A percentile compares a stretch with the other conserved stretches of the same genome.
These are phyloP conservation scores for Xylaria bambusicola DNA, from an alignment of 495 filamentous ascomycete species.

Conservation along the genomic window DNA sequence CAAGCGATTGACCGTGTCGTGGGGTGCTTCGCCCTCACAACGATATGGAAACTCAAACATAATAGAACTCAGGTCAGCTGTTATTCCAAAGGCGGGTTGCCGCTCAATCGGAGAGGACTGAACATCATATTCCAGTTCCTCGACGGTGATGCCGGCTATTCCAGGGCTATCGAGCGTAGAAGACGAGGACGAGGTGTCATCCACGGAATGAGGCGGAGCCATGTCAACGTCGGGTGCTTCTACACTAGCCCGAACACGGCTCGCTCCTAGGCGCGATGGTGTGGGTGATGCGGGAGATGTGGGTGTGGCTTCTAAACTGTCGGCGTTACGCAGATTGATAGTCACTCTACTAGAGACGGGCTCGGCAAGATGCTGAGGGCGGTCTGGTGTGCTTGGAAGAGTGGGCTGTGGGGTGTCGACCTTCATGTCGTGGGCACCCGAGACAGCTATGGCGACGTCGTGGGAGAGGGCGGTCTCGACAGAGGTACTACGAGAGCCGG, in stretches of 20 bases:
- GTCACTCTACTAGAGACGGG: constrained; percentile 53
- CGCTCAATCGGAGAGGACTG: constrained; percentile 23
- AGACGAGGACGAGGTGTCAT: constrained; percentile 37
- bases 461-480: constrained; percentile 29
- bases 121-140: constrained; percentile 35
- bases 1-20: constrained; percentile 39
- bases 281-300: constrained; percentile 52
- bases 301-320: constrained; percentile 40
- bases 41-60: constrained; percentile 44
- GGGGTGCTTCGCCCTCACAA: constrained; percentile 37
- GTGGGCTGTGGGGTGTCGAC: constrained; percentile 40
- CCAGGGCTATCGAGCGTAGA: constrained; percentile 44
- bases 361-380: constrained; percentile 34
- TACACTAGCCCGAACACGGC: constrained; percentile 41
- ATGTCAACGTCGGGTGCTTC: constrained; percentile 46
- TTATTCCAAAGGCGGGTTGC: not conserved
- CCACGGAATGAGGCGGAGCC: constrained; percentile 25
- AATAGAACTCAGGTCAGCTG: constrained; percentile 17
- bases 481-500: constrained; percentile 44
- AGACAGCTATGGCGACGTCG: constrained; percentile 24
- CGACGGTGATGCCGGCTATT: constrained; percentile 33
- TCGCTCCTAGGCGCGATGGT: constrained; percentile 26
- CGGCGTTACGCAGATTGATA: constrained; percentile 53
- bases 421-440: constrained; percentile 35
- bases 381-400: constrained; percentile 41